Evolutionary conservation across 1,284 basidiomycete species (phyloP), one percentile per base, ranked within the genome.

Genomic region (Phellopilus nigrolimitatus): DNA sequence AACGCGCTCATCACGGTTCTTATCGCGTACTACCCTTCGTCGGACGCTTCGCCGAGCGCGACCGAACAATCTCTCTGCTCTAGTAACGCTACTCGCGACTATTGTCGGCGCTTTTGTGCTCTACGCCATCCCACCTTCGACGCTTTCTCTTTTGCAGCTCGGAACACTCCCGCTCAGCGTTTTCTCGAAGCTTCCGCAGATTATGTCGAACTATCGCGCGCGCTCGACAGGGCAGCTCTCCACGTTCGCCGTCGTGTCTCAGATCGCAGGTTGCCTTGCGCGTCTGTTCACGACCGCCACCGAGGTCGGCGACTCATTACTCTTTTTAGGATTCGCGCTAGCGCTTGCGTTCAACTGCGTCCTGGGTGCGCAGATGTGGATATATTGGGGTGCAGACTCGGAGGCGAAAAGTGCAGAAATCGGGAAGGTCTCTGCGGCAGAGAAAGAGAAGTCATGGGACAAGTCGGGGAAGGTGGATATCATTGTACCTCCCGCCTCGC

Each of bases 191-290:
- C 74, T 95, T 36, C 89, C 91, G 8, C 90, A 93, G 65, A 93
- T 97, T 67, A 63, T 76, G 40, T 81, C 89, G 60, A 97, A 95
- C 71, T 66, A 80, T 54, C 76, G 76, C 43, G 73, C 82, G 13
- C 69, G 74, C 38, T 89, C 85, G 4, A 97, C 94, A 0, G 94
- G 94, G 3, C 91, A 95, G 62, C 84, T 97, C 36, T 93, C 90
- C 8, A 80, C 90, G 0, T 89, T 97, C 62, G 90, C 92, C 13
- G 88, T 97, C 24, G 72, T 89, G 62, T 79, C 89, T 15, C 89
- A 91, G 59, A 74, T 95, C 41, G 75, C 76, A 0, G 94, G 93
- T 15, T 95, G 91, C 66, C 71, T 91, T 37, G 94, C 92, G 0
- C 76, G 94, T 37, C 69, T 97, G 13, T 97, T 93, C 71, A 97